Evolutionary conservation across 768 basidiomycete genomes (phyloP).

Genomic region (Mycena metata): DNA sequence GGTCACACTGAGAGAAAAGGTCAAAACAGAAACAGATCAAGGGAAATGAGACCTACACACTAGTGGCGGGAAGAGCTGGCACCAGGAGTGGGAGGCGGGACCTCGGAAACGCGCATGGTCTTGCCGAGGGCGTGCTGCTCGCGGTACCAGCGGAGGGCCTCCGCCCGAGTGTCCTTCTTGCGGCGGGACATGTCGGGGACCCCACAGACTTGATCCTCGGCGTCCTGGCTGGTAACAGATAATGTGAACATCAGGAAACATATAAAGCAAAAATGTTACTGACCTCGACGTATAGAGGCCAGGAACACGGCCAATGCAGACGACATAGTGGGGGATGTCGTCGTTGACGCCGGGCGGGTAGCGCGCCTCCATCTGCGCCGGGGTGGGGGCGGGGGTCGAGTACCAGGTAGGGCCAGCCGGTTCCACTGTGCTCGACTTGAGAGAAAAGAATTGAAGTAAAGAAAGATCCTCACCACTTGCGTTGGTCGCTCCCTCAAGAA

Average conservation of each 20-base stretch:
- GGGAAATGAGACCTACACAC: too few species aligned
- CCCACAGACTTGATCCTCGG: too few species aligned
- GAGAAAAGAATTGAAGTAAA: background rate
- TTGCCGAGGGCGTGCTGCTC: background rate
- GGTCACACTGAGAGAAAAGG: too few species aligned
- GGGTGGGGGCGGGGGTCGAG: background rate
- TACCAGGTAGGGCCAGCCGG: background rate
- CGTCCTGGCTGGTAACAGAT: too few species aligned
- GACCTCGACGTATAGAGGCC: constrained; percentile 10
- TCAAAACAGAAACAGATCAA: too few species aligned
- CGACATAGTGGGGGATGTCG: constrained; percentile 2
- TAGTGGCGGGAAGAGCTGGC: too few species aligned
- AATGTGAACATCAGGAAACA: background rate
- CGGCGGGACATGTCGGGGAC: too few species aligned
- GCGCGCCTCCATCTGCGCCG: background rate
- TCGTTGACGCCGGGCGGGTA: constrained; percentile 7
- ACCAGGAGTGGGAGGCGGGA: too few species aligned
- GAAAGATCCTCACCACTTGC: too few species aligned
- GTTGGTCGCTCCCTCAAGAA: background rate
- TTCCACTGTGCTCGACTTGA: background rate
- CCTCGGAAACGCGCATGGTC: background rate
- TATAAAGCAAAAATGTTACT: background rate
- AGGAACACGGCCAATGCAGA: too few species aligned
- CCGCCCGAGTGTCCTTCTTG: background rate
- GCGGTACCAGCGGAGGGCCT: background rate